Base-by-base conservation (phyloP, 2,329 filamentous ascomycete genomes). In the Ophiosphaerella korrae region DNA sequence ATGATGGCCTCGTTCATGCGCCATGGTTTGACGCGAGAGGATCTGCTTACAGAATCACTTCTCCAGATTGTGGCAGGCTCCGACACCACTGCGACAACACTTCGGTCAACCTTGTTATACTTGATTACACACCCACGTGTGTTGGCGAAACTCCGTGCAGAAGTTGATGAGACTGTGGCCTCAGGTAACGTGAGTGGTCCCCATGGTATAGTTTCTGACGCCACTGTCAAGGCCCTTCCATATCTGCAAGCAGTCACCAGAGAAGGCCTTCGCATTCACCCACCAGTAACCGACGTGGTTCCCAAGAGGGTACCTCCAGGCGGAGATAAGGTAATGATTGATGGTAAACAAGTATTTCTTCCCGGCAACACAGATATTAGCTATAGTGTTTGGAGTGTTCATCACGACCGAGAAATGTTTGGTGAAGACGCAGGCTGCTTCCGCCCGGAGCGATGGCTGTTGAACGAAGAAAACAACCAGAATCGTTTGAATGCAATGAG, bases 31-130 rank as follows among this genome's bases (percentile, higher is more conserved):
- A 71, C 65, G 1, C 52, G 31, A 62, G 74, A 63, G 53, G 67
- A 72, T 66, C 37, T 78, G 69, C 55, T 75, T 58, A 47, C 61
- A 3, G 77, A 80, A 50, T 74, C 73, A 2, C 48, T 78, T 7
- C 70, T 76, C 4, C 76, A 79, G 46, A 78, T 80, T 23, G 70
- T 82, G 6, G 82, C 82, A 4, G 83, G 83, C 2, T 80, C 80
- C 1, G 83, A 85, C 52, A 84, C 81, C 0, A 82, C 82, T 0
- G 82, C 83, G 1, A 82, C 81, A 0, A 77, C 77, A 0, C 76
- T 86, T 7, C 79, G 82, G 2, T 71, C 77, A 14, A 81, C 75
- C 0, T 63, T 85, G 51, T 73, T 84, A 14, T 75, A 81, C 58
- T 64, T 85, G 33, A 73, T 79, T 4, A 78, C 79, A 3, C 78